Percentiles rank a stretch among this genome's conserved stretches.
phyloP scores from a whole-genome alignment of 768 basidiomycete species.

The Amanita thiersii region DNA sequence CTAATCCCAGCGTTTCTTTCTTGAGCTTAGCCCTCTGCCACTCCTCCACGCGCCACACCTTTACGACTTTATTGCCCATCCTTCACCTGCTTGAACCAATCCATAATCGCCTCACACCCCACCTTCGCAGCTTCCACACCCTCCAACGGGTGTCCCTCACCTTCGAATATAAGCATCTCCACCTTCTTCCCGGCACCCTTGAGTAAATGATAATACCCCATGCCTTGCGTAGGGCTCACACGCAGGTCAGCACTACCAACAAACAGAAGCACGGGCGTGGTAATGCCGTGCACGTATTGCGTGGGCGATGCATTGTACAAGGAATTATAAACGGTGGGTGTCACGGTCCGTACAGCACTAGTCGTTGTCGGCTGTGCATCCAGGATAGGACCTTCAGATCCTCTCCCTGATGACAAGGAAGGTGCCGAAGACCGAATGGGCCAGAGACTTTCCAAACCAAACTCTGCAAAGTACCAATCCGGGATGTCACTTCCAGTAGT shows the following conservation, averaged over 20 bases:
- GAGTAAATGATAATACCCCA: slow-evolving; percentile 58
- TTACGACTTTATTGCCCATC: slow-evolving; percentile 1
- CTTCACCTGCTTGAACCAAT: slow-evolving; percentile 32
- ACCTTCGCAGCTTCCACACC: slow-evolving; percentile 53
- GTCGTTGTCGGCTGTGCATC: slow-evolving; percentile 2
- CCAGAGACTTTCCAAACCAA: slow-evolving; percentile 33
- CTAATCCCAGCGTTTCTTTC: too few species aligned
- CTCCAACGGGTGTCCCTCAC: slow-evolving; percentile 56
- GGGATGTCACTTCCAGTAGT: slow-evolving; percentile 54
- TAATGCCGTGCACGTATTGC: slow-evolving; percentile 39
- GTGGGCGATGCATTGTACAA: slow-evolving; percentile 52
- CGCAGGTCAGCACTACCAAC: slow-evolving; percentile 55
- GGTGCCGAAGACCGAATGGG: slow-evolving; percentile 15
- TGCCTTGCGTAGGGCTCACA: slow-evolving; percentile 55
- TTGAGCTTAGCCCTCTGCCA: too few species aligned
- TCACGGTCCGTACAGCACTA: slow-evolving; percentile 27
- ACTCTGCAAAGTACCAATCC: slow-evolving; percentile 55
- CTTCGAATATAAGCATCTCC: slow-evolving; percentile 53
- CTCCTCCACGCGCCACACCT: too few species aligned
- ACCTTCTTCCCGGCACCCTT: slow-evolving; percentile 37
- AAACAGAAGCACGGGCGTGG: slow-evolving; percentile 45
- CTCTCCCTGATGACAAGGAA: slow-evolving; percentile 4
- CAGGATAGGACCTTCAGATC: slow-evolving; percentile 1
- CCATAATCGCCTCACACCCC: slow-evolving; percentile 40
- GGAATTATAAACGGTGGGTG: slow-evolving; percentile 31